phyloP scores from a whole-genome alignment of 345 rosid genomes.

The Eutrema yunnanense region DNA sequence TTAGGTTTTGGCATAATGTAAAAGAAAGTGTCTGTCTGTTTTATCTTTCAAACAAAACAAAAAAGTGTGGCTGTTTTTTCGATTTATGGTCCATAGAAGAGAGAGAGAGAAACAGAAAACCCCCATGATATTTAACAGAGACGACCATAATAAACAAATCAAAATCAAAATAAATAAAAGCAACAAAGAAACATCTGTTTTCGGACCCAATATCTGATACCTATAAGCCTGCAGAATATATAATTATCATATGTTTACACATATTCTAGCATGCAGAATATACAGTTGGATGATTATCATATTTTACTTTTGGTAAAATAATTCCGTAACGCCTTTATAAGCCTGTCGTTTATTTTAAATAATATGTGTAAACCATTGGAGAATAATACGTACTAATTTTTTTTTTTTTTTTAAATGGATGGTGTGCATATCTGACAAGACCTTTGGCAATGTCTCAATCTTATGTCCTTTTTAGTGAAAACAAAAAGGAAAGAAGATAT shows the following conservation, averaged over 20 bases:
- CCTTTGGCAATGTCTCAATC: conserved; percentile 27
- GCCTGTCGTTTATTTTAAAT: background rate
- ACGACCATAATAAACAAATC: background rate
- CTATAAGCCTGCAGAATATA: no score
- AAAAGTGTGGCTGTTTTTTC: conserved; percentile 52
- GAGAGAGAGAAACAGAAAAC: background rate
- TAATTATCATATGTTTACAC: no score
- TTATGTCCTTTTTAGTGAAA: conserved; percentile 23
- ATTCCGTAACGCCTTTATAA: background rate
- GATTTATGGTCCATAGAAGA: conserved; percentile 22
- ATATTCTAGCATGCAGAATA: background rate
- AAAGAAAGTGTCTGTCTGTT: conserved; percentile 48
- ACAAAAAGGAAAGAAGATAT: conserved; percentile 24
- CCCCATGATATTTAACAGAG: conserved; percentile 3
- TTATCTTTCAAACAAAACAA: background rate
- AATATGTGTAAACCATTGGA: background rate
- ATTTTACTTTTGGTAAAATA: background rate
- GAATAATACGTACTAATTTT: background rate
- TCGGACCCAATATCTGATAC: background rate
- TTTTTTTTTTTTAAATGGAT: no score
- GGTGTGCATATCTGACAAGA: conserved; percentile 20
- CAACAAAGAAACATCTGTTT: background rate
- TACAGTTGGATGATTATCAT: background rate
- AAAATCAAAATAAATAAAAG: background rate
- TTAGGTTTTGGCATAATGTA: conserved; percentile 46